Evolutionary conservation across 805 yeast genomes (phyloP), one percentile per base, ranked within the genome.

Genomic region (Hemisphaericaspora nanyangensis): DNA sequence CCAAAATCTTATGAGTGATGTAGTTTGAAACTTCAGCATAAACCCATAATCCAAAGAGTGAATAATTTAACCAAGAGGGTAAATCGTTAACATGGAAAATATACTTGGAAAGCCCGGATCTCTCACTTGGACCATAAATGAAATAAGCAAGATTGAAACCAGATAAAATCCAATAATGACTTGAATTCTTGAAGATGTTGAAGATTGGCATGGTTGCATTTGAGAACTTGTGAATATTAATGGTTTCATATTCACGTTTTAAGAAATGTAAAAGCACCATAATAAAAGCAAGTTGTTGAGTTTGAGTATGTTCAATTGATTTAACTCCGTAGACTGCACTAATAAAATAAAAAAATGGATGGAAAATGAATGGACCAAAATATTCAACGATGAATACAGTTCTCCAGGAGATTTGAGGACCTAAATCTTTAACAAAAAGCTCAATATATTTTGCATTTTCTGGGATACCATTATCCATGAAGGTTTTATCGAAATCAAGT

Each of bases 341-440:
- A 28, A 41, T 13, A 38, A 65, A 72, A 58, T 79, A 91, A 39
- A 85, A 66, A 13, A 87, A 40, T 1, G 87, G 76, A 60, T 90
- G 96, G 52, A 91, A 72, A 29, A 90, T 33, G 40, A 93, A 67
- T 7, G 99, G 99, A 3, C 98, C 98, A 13, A 85, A 50, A 58
- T 93, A 93, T 65, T 93, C 99, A 47, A 87, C 67, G 37, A 87
- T 51, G 56, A 81, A 93, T n/a, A 91, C 98, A 3, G 88, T 75
- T 63, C 85, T 77, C 96, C 97, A 93, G 4, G 82, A 80, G 42
- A 93, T 78, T 63, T 93, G 99, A 1, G 90, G 89, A 16, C 99
- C 99, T 45, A 91, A 69, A 56, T 91, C 99, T 60, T 91, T 90
- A 39, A 85, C 85, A 47, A 65, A 76, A 11, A 89, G 66, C 11